Evolutionary conservation across 2,329 filamentous ascomycete species (phyloP).

Genomic region (Pezicula radicicola): DNA sequence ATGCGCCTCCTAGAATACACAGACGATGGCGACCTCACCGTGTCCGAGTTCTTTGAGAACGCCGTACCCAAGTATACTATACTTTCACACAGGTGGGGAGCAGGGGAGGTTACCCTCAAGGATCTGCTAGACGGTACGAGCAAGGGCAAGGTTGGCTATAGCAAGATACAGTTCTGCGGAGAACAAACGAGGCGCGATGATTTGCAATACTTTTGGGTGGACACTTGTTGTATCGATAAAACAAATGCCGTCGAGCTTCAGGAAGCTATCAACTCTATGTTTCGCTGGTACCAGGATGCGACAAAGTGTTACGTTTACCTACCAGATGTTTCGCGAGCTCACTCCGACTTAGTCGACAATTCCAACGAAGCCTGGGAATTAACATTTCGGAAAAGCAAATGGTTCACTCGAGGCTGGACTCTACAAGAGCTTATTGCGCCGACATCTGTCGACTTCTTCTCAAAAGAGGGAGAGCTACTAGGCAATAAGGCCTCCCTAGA

Average conservation of each 20-base stretch:
- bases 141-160: slow-evolving; percentile 8
- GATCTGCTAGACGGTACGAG: slow-evolving; percentile 4
- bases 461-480: no score
- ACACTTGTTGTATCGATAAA: slow-evolving; percentile 12
- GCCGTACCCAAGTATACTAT: slow-evolving; percentile 11
- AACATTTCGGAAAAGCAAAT: slow-evolving; percentile 5
- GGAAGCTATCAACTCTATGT: no score
- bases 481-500: slow-evolving; percentile 4
- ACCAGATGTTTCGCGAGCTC: no score
- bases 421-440: slow-evolving; percentile 17
- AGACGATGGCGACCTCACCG: slow-evolving; percentile 1
- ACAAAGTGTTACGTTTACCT: no score
- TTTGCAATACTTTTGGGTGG: slow-evolving; percentile 6
- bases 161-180: slow-evolving; percentile 4
- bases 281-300: no score
- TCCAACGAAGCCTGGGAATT: slow-evolving; percentile 5
- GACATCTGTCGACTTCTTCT: slow-evolving; percentile 6
- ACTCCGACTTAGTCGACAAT: background rate
- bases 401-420: slow-evolving; percentile 3
- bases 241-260: slow-evolving; percentile 1
- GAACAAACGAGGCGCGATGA: slow-evolving; percentile 1
- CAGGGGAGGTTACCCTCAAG: slow-evolving; percentile 8
- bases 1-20: no score
- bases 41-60: slow-evolving; percentile 4
- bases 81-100: slow-evolving; percentile 12